phyloP scores from a whole-genome alignment of 2,329 filamentous ascomycete genomes.

The Ophiosphaerella narmari region DNA sequence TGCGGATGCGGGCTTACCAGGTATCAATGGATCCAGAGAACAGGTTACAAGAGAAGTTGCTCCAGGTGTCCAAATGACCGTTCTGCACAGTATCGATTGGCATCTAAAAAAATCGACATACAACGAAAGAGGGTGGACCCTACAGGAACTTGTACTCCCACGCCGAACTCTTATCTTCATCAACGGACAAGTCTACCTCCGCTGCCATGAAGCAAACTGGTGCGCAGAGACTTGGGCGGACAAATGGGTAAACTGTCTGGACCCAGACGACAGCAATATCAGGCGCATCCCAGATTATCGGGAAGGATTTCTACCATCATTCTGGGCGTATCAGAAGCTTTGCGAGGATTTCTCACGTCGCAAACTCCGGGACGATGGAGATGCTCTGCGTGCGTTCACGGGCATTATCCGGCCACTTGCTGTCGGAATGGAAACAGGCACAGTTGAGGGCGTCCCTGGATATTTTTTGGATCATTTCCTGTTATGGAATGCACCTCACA shows the following conservation, averaged over 20 bases:
- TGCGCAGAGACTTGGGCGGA: conserved; percentile 9
- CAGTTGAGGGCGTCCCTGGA: conserved; percentile 4
- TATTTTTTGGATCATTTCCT: conserved; percentile 8
- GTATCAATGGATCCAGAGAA: background rate
- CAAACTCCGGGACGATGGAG: conserved; percentile 3
- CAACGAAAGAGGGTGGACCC: conserved; percentile 5
- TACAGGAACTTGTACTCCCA: conserved; percentile 5
- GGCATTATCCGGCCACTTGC: conserved; percentile 2
- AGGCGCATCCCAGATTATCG: conserved; percentile 2
- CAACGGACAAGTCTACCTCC: conserved; percentile 3
- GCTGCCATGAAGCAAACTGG: conserved; percentile 7
- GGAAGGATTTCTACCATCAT: conserved; percentile 2
- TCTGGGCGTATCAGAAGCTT: conserved; percentile 8
- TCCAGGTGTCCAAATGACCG: background rate
- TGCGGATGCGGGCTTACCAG: conserved; percentile 4
- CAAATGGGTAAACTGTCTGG: conserved; percentile 1
- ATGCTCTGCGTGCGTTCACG: conserved; percentile 5
- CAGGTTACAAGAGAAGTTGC: background rate
- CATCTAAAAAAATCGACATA: conserved; percentile 3
- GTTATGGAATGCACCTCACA: background rate
- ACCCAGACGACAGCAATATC: conserved; percentile 8
- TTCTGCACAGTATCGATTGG: conserved; percentile 4
- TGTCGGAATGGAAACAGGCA: background rate
- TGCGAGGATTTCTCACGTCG: conserved; percentile 8
- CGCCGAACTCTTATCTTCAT: conserved; percentile 3